Base-by-base conservation (phyloP, 371 early-diverging fungal species). In the Syncephalastrum racemosum region DNA sequence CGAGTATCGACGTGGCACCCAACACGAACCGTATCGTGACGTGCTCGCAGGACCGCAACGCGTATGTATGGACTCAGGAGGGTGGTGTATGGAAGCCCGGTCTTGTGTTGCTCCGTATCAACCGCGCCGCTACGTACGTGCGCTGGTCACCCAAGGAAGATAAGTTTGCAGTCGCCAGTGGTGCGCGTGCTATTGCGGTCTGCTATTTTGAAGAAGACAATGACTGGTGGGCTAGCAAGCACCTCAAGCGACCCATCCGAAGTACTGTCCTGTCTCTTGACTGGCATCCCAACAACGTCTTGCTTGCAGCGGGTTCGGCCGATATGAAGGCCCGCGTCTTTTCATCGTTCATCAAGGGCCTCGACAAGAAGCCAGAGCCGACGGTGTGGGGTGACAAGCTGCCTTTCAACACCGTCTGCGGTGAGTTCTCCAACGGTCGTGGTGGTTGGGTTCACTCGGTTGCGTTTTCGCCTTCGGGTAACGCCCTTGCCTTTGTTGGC, bases 91-190 rank as follows among this genome's bases (percentile, higher is more conserved):
- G 98, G 98, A 91, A 91, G 70, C 97, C 95, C 25, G 93, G 91
- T 24, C 81, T 98, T 41, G 99, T 98, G 18, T 83, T 95, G 31
- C 75, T 98, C 54, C 91, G 97, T 56, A 90, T 98, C 73, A 93
- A 96, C 82, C 90, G 98, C 45, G 97, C 97, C 18, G 99, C 99
- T 1, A 98, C 97, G 13, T 88, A 77, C 77, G 96, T 93, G 16
- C 83, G 89, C 39, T 98, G 99, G 99, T 90, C 90, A n/a, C 98
- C 97, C 49, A 80, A 77, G 48, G 98, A 96, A 77, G 87, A 94
- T 79, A 98, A 98, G 85, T 98, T 98, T 83, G 99, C 99, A 4
- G 98, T 97, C 4, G 97, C 91, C 19, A 90, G 92, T 51, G 96
- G 97, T 46, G 89, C 97, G 46, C 83, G 90, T 16, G 84, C 86